Base-by-base conservation (phyloP, 1,284 basidiomycete species). In the Coniferiporia weirii region DNA sequence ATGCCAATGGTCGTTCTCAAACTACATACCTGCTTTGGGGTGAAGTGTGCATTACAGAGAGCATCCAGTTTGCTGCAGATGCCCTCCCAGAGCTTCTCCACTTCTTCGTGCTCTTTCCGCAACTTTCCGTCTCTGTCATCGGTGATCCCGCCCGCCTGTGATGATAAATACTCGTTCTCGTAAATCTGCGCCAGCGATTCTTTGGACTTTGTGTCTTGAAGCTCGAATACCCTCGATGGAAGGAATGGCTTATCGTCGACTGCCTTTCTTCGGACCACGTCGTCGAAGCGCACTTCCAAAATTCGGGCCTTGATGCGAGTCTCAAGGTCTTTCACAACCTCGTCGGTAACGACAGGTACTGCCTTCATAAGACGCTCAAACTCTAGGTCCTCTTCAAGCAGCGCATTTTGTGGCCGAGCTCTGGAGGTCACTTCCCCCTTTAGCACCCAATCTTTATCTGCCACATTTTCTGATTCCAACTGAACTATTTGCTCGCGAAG, bases 131-230 rank as follows among this genome's bases (percentile, higher is more conserved):
- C 95, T 1, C 93, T 80, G 66, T 94, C 91, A 64, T 95, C 89
- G 9, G 75, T 70, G 0, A 76, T 71, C 17, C 79, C 84, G 56
- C 76, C 83, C n/a, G 73, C 74, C 65, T 81, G 80, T 19, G 82
- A 80, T 1, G 85, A 83, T 52, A 87, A 79, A 72, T 91, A 99
- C 64, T 97, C 95, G 64, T 92, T 89, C 71, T 98, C 97, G 73
- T 99, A 99, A 61, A 98, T 92, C 74, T 99, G 92, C 6, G 95
- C 95, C 38, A 99, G 82, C 0, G 91, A 95, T 71, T 95, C 90
- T 13, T 83, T 79, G 5, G 90, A 93, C 70, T 95, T 91, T 12
- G 83, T 85, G 67, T 98, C 95, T 68, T 94, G 85, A 17, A 99
- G 78, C 69, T 98, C 95, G 62, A 98, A 86, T 64, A 93, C 78